These are phyloP conservation scores for Penicillium robsamsonii DNA, from an alignment of 495 filamentous ascomycete species.

Conservation along the genomic window DNA sequence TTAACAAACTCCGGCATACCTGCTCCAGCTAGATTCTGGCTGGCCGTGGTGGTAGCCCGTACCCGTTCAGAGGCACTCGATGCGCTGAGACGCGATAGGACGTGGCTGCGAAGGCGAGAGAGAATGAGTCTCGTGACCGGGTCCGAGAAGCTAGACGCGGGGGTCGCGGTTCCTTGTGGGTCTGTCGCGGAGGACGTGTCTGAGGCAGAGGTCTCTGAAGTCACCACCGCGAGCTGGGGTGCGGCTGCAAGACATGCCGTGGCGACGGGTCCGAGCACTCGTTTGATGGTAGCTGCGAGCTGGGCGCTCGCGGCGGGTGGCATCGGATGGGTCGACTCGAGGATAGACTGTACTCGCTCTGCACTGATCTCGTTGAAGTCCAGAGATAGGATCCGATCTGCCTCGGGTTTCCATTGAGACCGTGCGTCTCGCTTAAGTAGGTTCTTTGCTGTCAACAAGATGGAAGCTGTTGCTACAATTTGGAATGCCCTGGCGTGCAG, in stretches of 20 bases:
- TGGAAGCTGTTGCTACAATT: constrained; percentile 75
- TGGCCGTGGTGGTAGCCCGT: constrained; percentile 73
- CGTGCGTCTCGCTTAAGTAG: constrained; percentile 90
- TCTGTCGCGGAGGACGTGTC: constrained; percentile 15
- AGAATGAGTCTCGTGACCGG: constrained; percentile 81
- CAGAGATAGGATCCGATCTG: constrained; percentile 66
- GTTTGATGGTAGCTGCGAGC: constrained; percentile 50
- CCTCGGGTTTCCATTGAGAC: constrained; percentile 83
- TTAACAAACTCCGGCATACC: constrained; percentile 89
- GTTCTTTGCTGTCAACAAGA: constrained; percentile 91
- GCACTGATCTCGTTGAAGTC: constrained; percentile 54
- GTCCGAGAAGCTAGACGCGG: constrained; percentile 56
- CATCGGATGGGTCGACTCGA: constrained; percentile 80
- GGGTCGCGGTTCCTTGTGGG: constrained; percentile 5
- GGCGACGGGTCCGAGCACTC: constrained; percentile 51
- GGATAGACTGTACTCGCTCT: constrained; percentile 68
- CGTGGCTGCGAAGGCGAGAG: constrained; percentile 68
- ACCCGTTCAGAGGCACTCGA: constrained; percentile 77
- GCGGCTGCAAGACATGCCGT: constrained; percentile 40
- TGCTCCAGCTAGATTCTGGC: constrained; percentile 73
- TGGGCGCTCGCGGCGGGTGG: constrained; percentile 52
- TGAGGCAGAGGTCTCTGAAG: constrained; percentile 15
- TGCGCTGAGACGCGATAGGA: constrained; percentile 73
- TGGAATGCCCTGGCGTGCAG: constrained; percentile 68
- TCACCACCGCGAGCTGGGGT: constrained; percentile 35